Base-by-base conservation (phyloP, 139 green algal genomes). In the Asterochloris sp. region DNA sequence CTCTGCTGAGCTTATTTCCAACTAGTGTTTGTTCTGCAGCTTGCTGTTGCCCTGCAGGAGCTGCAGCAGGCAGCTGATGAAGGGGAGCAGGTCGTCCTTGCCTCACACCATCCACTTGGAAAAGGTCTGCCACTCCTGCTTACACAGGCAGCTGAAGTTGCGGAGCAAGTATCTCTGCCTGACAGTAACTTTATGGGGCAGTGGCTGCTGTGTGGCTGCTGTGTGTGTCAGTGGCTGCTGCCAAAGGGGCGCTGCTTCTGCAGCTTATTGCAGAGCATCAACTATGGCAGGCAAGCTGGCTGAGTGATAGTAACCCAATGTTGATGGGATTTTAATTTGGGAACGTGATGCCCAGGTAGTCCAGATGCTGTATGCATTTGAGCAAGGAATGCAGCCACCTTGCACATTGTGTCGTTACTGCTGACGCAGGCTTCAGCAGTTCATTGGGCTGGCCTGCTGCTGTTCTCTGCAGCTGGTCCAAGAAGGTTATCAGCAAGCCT, bases 91-190 rank as follows among this genome's bases (percentile, higher is more conserved):
- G 85, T 93, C n/a, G 86, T 94, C 23, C 28, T 89, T 29, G 81
- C 85, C 12, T 82, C 78, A 16, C 90, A 94, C 74, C 91, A 93
- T 69, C 89, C 90, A 68, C 61, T 92, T 26, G 86, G 86, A 0
- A 24, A 82, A 73, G 88, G 86, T 80, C 62, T 13, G 54, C 26
- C 13, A n/a, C 21, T 9, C 0, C 21, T 23, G 21, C 16, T 17
- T 71, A 47, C 54, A 60, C 21, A 47, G 60, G 61, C 47, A 24
- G 27, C 67, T 10, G 69, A 60, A 24, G 15, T 76, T 76, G 26
- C 4, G 17, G 66, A 38, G 24, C 23, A 60, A 38, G 24, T 38
- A 1, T n/a, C 38, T 66, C 11, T 21, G 4, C 10, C 62, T 78
- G 28, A 12, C 29, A 76, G 17, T 76, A 10, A 38, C 2, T 10